Conservation (phyloP, 225 moss, liverwort and hornwort species). For the Neckera pumila region DNA sequence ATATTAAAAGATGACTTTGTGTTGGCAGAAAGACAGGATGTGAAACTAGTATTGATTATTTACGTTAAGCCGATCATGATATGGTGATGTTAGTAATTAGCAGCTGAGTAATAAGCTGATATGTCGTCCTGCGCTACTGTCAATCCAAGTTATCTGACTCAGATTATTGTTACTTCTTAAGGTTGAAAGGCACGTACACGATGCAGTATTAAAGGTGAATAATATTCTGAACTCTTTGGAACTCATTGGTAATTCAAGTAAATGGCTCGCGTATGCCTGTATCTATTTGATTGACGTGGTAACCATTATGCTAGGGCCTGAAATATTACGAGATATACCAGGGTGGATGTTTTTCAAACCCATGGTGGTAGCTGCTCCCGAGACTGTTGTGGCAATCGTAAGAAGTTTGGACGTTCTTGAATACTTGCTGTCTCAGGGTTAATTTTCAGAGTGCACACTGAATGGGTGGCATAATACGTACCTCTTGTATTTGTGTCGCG, state of each 20-base stretch:
- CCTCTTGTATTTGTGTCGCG: background rate
- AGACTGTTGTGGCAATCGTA: background rate
- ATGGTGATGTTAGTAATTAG: background rate
- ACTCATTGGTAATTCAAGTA: background rate
- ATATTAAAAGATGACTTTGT: background rate
- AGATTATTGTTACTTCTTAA: constrained; percentile 3
- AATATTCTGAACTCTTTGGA: background rate
- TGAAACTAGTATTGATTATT: background rate
- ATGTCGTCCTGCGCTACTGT: background rate
- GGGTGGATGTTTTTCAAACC: background rate
- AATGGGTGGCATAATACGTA: background rate
- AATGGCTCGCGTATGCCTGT: background rate
- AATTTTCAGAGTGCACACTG: background rate
- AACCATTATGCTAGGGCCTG: background rate
- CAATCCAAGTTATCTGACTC: background rate
- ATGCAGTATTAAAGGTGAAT: constrained; percentile 78
- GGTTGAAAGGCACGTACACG: constrained; percentile 60
- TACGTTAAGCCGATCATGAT: background rate
- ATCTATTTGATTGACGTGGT: background rate
- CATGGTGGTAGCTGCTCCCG: background rate
- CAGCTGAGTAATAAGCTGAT: background rate
- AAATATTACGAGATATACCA: background rate
- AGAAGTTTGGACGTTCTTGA: background rate
- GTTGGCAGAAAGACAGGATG: background rate
- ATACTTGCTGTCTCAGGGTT: background rate